Evolutionary conservation across 139 green algal species (phyloP), one percentile per base, ranked within the genome.

Genomic region (Limnomonas spitsbergensis): DNA sequence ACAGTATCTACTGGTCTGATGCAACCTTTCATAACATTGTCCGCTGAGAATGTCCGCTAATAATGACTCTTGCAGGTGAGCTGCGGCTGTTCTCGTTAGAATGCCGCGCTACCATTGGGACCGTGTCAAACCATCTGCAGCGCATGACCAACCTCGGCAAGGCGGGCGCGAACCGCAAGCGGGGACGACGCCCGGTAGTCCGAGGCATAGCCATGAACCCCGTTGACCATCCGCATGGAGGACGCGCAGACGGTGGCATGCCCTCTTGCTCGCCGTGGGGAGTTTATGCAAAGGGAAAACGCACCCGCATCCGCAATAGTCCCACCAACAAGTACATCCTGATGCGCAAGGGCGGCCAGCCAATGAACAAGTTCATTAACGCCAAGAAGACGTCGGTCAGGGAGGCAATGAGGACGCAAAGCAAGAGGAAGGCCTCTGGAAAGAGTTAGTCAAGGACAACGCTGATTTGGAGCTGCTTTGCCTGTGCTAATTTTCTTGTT

Each of bases 141-240:
- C 90, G 90, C 36, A 94, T 96, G 42, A 76, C 73, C n/a, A 94
- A 94, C 80, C 47, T 95, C 4, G 83, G 83, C 38, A 85, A 72
- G 61, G 61, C 61, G 29, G 36, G 35, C 38, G 36, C 69, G 27
- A 79, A 81, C 39, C 66, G 79, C n/a, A 47, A 53, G 69, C 68
- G 35, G 1, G 79, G 79, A 38, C 76, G 79, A 77, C 38, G 76
- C 14, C 80, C 36, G 31, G 36, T 77, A 67, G 88, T 94, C 74
- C 84, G 95, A 2, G 95, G 94, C 76, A 87, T 97, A 47, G 94
- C 94, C 38, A 99, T 98, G 94, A 99, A 99, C 80, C 87, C 91
- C 2, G 87, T 98, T 37, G 95, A 99, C 75, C 95, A 99, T 81
- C 95, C 95, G 3, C 90, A 95, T 73, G 94, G 93, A 35, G 94